Base-by-base conservation (phyloP, 2,329 filamentous ascomycete genomes). In the Diaporthe capsici region DNA sequence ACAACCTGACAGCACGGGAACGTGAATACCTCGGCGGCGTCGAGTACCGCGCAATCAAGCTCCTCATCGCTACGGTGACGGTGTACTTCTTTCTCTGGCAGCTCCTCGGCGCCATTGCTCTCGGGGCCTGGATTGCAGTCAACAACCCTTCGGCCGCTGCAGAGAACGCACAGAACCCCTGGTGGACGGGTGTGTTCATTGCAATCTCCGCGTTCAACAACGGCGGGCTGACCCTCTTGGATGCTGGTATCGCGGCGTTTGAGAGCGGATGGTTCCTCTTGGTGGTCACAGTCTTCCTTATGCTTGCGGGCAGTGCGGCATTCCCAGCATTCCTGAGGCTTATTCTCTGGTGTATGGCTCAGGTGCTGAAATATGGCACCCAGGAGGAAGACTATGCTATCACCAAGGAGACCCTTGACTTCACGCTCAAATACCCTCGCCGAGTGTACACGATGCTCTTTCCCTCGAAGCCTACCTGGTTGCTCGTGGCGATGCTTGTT, bases 401-500 rank as follows among this genome's bases (percentile, higher is more conserved):
- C 37, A 79, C 85, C 37, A 81, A 81, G 39, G 85, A 85, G 34
- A 74, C 73, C 81, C 83, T 39, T 81, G 86, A 84, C 70, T 91
- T 90, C 76, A 88, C 91, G 34, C 86, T 91, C 57, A 85, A 86
- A 60, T 90, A 90, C 51, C 90, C 89, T 0, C 86, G 90, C 1
- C 86, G 90, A 22, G 89, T 92, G 4, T 92, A 91, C 77, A 91
- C 91, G 0, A 89, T 91, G 39, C 84, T 94, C 2, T 94, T 94
- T 78, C 92, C 92, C 0, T 86, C 88, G 4, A 85, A 88, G 0
- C 9, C 82, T 83, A 88, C 1, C 89, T 88, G 87, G 88, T 87
- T 80, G 82, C 91, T 2, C 81, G 89, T 22, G 84, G 75, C 53
- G 83, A 68, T 88, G 87, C 28, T 85, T 90, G 13, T 80, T 87